Percentiles rank a stretch among this genome's conserved stretches.
phyloP scores from a whole-genome alignment of 2,329 filamentous ascomycete genomes.

The Exophiala mesophila region DNA sequence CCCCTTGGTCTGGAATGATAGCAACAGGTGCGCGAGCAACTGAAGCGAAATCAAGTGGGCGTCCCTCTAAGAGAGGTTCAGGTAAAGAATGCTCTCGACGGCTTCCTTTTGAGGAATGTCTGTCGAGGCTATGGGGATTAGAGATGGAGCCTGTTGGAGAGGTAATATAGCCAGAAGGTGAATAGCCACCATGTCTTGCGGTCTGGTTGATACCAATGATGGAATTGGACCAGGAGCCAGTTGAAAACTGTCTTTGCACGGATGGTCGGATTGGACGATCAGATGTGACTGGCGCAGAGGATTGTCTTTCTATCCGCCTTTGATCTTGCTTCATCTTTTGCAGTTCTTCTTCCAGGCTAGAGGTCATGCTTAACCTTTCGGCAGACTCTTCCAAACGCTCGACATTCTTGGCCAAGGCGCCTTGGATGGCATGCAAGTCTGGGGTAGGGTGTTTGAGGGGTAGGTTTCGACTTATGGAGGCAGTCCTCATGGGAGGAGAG shows the following conservation, averaged over 20 bases:
- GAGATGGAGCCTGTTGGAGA: constrained; percentile 43
- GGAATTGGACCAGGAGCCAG: constrained; percentile 40
- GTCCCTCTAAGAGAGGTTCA: constrained; percentile 36
- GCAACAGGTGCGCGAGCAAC: constrained; percentile 19
- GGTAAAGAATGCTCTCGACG: constrained; percentile 36
- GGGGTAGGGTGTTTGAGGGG: constrained; percentile 46
- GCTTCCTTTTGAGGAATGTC: constrained; percentile 35
- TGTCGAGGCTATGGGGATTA: constrained; percentile 30
- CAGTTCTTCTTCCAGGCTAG: constrained; percentile 43
- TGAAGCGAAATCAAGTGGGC: constrained; percentile 25
- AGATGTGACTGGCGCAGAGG: constrained; percentile 29
- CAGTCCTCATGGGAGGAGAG: constrained; percentile 29
- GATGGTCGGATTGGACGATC: constrained; percentile 11
- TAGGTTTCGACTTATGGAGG: constrained; percentile 38
- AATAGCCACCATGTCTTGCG: constrained; percentile 39
- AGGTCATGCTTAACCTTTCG: constrained; percentile 44
- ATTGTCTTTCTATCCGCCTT: constrained; percentile 33
- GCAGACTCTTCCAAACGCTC: constrained; percentile 46
- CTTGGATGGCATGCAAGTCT: constrained; percentile 47
- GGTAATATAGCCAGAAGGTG: constrained; percentile 34
- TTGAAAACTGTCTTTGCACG: constrained; percentile 31
- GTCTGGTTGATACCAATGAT: constrained; percentile 33
- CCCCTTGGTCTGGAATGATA: constrained; percentile 15
- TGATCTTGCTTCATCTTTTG: constrained; percentile 43
- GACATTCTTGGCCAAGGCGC: constrained; percentile 47